Base-by-base conservation (phyloP, 1,139 yeast species). In the Nakaseomyces glabratus region DNA sequence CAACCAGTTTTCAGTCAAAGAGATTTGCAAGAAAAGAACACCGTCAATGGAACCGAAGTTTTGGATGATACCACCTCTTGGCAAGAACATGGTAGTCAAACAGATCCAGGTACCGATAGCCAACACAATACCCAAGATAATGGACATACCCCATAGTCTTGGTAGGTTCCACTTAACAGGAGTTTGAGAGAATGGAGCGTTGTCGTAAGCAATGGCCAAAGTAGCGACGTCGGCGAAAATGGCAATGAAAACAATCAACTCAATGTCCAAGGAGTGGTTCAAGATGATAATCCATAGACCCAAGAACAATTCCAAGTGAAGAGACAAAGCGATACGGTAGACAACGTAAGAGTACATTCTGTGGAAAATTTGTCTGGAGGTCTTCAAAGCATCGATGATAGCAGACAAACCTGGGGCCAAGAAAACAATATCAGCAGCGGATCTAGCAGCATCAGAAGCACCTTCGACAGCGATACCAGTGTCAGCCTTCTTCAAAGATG, bases 141-240 rank as follows among this genome's bases (percentile, higher is more conserved):
- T 73, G 53, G 94, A 82, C 90, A 84, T 82, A 75, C 93, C 93
- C 95, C 95, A 84, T 66, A 84, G 72, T 78, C 93, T 81, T 68
- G 93, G 93, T 61, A 88, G 70, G 79, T 90, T 88, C 98, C 98
- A 90, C 71, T 90, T 90, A 60, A 90, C 97, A 56, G 98, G 98
- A 61, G 71, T 70, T 65, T 85, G 93, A 65, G 90, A 93, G 73
- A 73, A 90, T 60, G 97, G 98, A 68, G 98, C 98, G 57, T 90
- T 82, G 68, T 84, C 95, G 68, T 84, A 84, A 66, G 94, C 95
- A 74, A 84, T 82, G 50, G 95, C 88, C 61, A 84, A 71, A 55
- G 95, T 84, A 48, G 95, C 95, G 70, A 84, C 93, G 70, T 84
- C 94, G 61, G 94, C 95, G 63, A 84, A 84, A 62, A 84, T 81